phyloP scores from a whole-genome alignment of 2,329 filamentous ascomycete species.

The Dendrostoma leiphaemia region DNA sequence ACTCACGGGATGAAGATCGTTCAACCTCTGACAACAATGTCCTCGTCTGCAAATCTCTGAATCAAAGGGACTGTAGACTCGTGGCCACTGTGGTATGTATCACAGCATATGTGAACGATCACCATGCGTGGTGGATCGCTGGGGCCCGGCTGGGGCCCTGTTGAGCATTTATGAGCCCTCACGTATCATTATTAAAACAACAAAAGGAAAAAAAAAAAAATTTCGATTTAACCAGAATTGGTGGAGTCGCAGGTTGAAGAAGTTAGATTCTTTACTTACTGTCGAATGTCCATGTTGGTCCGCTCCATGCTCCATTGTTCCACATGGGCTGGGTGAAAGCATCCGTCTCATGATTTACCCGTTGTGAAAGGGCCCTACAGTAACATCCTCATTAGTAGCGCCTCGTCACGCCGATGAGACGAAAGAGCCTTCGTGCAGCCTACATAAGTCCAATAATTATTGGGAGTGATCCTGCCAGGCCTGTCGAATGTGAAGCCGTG shows the following conservation, averaged over 20 bases:
- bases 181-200: too few relatives aligned
- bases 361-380: background rate
- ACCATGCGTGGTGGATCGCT: background rate
- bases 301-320: background rate
- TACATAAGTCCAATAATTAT: slow-evolving; percentile 2
- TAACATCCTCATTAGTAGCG: background rate
- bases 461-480: background rate
- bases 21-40: background rate
- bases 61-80: background rate
- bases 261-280: too few relatives aligned
- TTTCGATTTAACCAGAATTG: too few relatives aligned
- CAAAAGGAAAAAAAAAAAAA: too few relatives aligned
- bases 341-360: background rate
- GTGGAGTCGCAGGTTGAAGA: too few relatives aligned
- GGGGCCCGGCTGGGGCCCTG: background rate
- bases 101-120: background rate
- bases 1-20: too few relatives aligned
- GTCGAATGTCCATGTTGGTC: background rate
- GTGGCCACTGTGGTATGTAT: background rate
- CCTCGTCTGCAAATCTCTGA: background rate
- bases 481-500: background rate
- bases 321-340: background rate
- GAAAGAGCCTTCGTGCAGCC: too few relatives aligned
- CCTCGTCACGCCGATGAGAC: too few relatives aligned
- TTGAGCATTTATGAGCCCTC: background rate